These are phyloP conservation scores for Flaveria trinervia DNA, from an alignment of 129 eudicot genomes.

Conservation along the genomic window DNA sequence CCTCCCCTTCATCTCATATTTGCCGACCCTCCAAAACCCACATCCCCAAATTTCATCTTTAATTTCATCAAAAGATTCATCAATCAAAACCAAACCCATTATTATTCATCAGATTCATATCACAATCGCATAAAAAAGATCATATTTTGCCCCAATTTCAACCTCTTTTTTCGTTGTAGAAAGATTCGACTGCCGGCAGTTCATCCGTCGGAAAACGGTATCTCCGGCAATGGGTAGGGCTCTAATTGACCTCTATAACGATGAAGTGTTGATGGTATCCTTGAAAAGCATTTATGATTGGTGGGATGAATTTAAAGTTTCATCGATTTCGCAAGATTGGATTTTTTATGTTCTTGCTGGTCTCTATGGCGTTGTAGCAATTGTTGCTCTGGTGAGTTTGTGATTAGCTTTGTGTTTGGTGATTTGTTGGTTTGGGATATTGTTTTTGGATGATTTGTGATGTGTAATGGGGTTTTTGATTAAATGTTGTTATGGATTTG, in stretches of 20 bases:
- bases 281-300: constrained; percentile 53
- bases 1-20: constrained; percentile 23
- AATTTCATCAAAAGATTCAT: background rate
- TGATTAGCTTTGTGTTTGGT: background rate
- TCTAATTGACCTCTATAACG: constrained; percentile 39
- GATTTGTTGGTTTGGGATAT: background rate
- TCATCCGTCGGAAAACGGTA: constrained; percentile 23
- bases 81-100: background rate
- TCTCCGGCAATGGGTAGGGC: constrained; percentile 47
- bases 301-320: constrained; percentile 68
- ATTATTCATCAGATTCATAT: constrained; percentile 11
- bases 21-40: constrained; percentile 34
- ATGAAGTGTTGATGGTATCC: constrained; percentile 37
- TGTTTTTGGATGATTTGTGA: constrained; percentile 4
- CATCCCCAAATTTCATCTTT: constrained; percentile 19
- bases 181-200: constrained; percentile 32
- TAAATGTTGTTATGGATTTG: background rate
- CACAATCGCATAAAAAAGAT: background rate
- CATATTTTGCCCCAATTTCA: background rate
- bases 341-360: constrained; percentile 59
- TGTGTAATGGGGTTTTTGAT: background rate
- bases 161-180: background rate
- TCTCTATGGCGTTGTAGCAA: constrained; percentile 69
- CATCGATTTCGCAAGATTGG: constrained; percentile 63
- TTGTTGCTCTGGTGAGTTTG: constrained; percentile 63